Conservation (phyloP, 140 eudicot species). For the Bidens hawaiensis region DNA sequence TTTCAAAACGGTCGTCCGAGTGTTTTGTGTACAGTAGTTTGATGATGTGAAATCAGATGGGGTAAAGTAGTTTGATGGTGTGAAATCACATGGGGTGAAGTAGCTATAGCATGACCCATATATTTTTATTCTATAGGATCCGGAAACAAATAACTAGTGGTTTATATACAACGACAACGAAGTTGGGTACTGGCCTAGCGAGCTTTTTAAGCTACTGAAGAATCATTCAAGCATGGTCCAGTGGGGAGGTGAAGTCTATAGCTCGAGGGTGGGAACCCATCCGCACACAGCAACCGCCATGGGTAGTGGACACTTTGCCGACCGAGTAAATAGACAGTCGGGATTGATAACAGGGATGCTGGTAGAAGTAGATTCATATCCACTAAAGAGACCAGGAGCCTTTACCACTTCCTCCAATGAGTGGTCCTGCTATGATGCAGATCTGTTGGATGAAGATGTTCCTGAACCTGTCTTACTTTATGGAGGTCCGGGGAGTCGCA, state of each 20-base stretch:
- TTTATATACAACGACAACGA: neutral
- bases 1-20: no score
- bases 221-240: constrained; percentile 18
- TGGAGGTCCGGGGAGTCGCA: constrained; percentile 63
- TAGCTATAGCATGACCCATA: no score
- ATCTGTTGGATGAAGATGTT: constrained; percentile 15
- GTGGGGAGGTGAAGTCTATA: constrained; percentile 39
- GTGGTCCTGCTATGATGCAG: constrained; percentile 45
- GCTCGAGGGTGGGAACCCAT: constrained; percentile 21
- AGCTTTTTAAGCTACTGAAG: neutral
- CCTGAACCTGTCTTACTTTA: constrained; percentile 57
- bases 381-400: constrained; percentile 38
- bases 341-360: constrained; percentile 42
- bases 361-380: constrained; percentile 27
- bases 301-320: constrained; percentile 57
- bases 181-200: constrained; percentile 33
- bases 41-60: no score
- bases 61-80: no score
- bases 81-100: no score
- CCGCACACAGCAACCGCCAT: constrained; percentile 57
- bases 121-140: constrained; percentile 22
- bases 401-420: constrained; percentile 37
- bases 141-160: constrained; percentile 25
- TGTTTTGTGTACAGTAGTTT: no score
- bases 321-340: constrained; percentile 9